These are phyloP conservation scores for Fusarium sp. DNA, from an alignment of 2,329 filamentous ascomycete species.

Conservation along the genomic window DNA sequence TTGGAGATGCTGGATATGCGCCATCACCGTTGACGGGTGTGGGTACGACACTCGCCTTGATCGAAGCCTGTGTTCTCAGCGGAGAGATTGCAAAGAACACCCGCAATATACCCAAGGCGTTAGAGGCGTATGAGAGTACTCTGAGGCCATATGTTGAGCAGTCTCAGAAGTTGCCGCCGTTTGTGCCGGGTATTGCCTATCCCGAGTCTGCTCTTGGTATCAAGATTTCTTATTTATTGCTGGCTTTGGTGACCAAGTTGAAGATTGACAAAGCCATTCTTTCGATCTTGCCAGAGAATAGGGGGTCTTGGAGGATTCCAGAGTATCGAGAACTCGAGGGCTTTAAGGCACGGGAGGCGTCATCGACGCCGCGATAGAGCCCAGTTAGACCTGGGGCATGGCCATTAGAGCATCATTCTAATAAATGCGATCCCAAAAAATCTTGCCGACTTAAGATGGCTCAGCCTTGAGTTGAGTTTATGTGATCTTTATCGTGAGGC, in stretches of 20 bases:
- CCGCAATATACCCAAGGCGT: constrained; percentile 41
- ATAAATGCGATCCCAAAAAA: neutral
- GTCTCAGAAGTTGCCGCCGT: constrained; percentile 48
- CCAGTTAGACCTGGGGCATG: neutral
- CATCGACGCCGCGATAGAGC: neutral
- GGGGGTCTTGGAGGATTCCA: constrained; percentile 25
- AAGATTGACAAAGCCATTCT: constrained; percentile 29
- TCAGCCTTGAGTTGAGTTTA: neutral
- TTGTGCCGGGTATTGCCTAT: constrained; percentile 41
- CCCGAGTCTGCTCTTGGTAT: constrained; percentile 44
- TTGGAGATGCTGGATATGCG: constrained; percentile 60
- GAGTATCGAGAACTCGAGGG: constrained; percentile 5
- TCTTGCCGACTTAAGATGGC: neutral
- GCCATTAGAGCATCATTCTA: neutral
- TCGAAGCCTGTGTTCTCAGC: constrained; percentile 60
- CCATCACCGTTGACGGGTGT: constrained; percentile 57
- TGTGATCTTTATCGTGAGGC: neutral
- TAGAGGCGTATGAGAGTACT: constrained; percentile 51
- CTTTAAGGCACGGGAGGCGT: neutral
- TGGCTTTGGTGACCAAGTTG: constrained; percentile 18
- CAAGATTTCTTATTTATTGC: constrained; percentile 32
- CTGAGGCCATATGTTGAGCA: constrained; percentile 52
- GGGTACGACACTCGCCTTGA: constrained; percentile 56
- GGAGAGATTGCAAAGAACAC: constrained; percentile 51
- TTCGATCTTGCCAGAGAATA: constrained; percentile 21